Conservation (phyloP, 306 rosid species). For the Cucumis melo region DNA sequence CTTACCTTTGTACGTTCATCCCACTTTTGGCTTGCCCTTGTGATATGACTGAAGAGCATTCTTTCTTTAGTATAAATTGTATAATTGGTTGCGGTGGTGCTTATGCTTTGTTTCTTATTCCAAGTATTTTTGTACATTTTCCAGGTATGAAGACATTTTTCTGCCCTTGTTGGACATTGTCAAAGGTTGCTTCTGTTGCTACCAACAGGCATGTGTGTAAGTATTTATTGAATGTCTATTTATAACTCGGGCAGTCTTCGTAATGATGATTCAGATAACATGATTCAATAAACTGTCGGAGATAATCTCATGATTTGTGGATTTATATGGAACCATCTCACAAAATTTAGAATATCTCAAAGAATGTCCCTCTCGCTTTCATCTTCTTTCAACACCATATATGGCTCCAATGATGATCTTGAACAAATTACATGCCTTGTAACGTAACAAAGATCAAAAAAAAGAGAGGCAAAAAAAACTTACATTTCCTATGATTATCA, state of each 20-base stretch:
- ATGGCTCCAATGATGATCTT: not conserved
- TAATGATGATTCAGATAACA: not conserved
- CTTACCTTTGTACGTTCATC: slow-evolving; percentile 57
- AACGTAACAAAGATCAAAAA: not conserved
- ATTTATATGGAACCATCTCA: not conserved
- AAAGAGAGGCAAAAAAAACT: not conserved
- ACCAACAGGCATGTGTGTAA: slow-evolving; percentile 73
- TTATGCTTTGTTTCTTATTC: not conserved
- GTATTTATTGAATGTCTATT: slow-evolving; percentile 16
- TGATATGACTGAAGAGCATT: not conserved
- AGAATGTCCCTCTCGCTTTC: not conserved
- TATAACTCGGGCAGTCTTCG: not conserved
- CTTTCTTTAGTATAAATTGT: not conserved
- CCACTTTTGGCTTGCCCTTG: not conserved
- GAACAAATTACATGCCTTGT: not conserved
- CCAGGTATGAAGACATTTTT: slow-evolving; percentile 86
- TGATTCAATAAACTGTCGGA: not conserved
- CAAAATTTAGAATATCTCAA: not conserved
- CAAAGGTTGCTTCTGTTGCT: slow-evolving; percentile 78
- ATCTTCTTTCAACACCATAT: not conserved
- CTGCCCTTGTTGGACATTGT: slow-evolving; percentile 90
- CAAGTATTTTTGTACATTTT: slow-evolving; percentile 2
- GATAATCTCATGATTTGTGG: not conserved
- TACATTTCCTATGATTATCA: slow-evolving; percentile 17
- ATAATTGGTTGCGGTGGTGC: not conserved